Conservation (phyloP, 192 early-diverging fungal genomes). For the Geranomyces variabilis region DNA sequence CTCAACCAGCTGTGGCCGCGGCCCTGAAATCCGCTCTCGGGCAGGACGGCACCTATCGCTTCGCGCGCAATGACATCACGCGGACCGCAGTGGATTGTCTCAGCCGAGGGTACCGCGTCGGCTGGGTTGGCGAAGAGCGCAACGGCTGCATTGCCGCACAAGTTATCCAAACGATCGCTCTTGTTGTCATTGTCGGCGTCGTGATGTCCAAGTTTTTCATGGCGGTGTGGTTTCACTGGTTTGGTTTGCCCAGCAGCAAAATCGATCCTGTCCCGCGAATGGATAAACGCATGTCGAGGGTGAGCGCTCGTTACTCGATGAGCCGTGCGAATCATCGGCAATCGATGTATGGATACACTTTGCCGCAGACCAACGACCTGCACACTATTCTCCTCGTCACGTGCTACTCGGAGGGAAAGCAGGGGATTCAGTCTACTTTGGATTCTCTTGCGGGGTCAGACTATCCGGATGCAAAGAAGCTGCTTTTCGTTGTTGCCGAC, state of each 20-base stretch:
- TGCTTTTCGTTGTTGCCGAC: conserved; percentile 86
- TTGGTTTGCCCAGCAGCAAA: conserved; percentile 30
- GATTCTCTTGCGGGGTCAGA: conserved; percentile 74
- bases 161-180: conserved; percentile 35
- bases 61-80: conserved; percentile 19
- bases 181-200: conserved; percentile 49
- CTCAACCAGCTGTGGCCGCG: neutral
- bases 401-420: conserved; percentile 91
- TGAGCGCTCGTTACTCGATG: conserved; percentile 18
- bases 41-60: conserved; percentile 41
- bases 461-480: conserved; percentile 85
- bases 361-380: conserved; percentile 24
- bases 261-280: neutral
- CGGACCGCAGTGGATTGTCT: conserved; percentile 43
- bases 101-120: conserved; percentile 20
- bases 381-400: conserved; percentile 74
- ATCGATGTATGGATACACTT: neutral
- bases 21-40: conserved; percentile 31
- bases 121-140: conserved; percentile 32
- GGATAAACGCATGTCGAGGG: conserved; percentile 6
- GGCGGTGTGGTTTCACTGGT: conserved; percentile 54
- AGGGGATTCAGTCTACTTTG: conserved; percentile 81
- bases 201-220: conserved; percentile 52
- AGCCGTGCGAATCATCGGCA: neutral
- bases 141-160: conserved; percentile 45